Base-by-base conservation (phyloP, 495 filamentous ascomycete species). In the Filosporella fistucella region DNA sequence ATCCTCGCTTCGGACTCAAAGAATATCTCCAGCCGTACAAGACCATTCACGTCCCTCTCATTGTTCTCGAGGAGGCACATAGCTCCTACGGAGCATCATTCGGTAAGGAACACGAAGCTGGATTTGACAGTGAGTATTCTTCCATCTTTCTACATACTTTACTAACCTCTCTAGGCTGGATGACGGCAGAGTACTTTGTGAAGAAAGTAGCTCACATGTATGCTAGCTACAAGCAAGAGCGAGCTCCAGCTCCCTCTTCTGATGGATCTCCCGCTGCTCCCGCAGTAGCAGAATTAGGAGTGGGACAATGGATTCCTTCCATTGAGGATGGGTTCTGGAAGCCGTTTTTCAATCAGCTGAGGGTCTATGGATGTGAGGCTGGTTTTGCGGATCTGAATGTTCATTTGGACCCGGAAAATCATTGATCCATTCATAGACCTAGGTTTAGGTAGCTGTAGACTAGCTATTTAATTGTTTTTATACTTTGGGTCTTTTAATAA, bases 121-220 rank as follows among this genome's bases (percentile, higher is more conserved):
- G 86, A 12, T 89, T 74, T 51, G 86, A 89, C 57, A 88, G 85
- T 66, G 49, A 42, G 62, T 59, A 18, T 17, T 20, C 10, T 20
- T 14, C 10, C 21, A 3, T 36, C 22, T 14, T 1, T 16, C 23
- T 29, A 22, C 14, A 35, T 5, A 16, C 8, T 23, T 41, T 47
- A 8, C 13, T 38, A 34, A n/a, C 34, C 16, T 26, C 28, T 38
- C 28, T 22, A 67, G 64, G 62, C 61, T 76, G 75, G 51, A 72
- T 86, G 54, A 83, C 85, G 0, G 84, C 85, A 0, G 69, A 76
- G 28, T 68, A 86, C 12, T 80, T 84, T 53, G 65, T 86, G 47
- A 81, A 77, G 36, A 64, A 86, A 13, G 71, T 81, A 1, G 63
- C 72, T 2, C 71, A 75, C 45, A 65, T 85, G n/a, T 58, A 66